These are phyloP conservation scores for Pulveroboletus sp. DNA, from an alignment of 768 basidiomycete species.

Conservation along the genomic window DNA sequence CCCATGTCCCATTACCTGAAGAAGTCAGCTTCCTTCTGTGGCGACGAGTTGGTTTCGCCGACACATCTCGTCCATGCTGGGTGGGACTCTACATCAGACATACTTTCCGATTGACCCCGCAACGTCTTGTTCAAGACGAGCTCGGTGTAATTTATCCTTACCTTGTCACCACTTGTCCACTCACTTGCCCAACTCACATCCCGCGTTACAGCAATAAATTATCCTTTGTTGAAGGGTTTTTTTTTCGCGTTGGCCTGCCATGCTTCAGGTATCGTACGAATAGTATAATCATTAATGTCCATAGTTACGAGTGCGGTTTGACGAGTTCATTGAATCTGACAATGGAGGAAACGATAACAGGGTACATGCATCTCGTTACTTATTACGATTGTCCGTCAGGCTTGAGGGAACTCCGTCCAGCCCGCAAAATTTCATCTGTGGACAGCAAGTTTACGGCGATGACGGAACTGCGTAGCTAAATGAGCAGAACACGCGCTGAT, in stretches of 20 bases:
- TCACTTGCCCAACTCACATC: slow-evolving; percentile 17
- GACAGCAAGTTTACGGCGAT: slow-evolving; percentile 94
- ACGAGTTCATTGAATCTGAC: slow-evolving; percentile 11
- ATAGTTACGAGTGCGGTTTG: slow-evolving; percentile 21
- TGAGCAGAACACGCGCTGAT: slow-evolving; percentile 19
- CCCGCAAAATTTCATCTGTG: slow-evolving; percentile 92
- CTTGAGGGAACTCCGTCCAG: slow-evolving; percentile 83
- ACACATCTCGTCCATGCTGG: slow-evolving; percentile 52
- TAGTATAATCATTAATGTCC: slow-evolving; percentile 30
- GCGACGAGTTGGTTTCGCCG: slow-evolving; percentile 37
- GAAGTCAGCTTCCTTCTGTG: slow-evolving; percentile 38
- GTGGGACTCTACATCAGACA: slow-evolving; percentile 52
- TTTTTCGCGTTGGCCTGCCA: slow-evolving; percentile 9
- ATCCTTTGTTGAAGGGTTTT: slow-evolving; percentile 16
- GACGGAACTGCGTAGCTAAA: slow-evolving; percentile 57
- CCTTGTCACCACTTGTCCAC: slow-evolving; percentile 8
- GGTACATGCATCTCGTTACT: slow-evolving; percentile 15
- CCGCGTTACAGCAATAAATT: slow-evolving; percentile 24
- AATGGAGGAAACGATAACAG: slow-evolving; percentile 20
- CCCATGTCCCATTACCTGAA: slow-evolving; percentile 35
- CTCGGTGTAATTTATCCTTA: slow-evolving; percentile 24
- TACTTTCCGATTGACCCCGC: slow-evolving; percentile 29
- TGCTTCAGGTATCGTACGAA: slow-evolving; percentile 23
- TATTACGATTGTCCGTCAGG: slow-evolving; percentile 61
- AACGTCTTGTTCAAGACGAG: slow-evolving; percentile 5